These are phyloP conservation scores for Syzygium syzygioides DNA, from an alignment of 441 rosid species.

Conservation along the genomic window DNA sequence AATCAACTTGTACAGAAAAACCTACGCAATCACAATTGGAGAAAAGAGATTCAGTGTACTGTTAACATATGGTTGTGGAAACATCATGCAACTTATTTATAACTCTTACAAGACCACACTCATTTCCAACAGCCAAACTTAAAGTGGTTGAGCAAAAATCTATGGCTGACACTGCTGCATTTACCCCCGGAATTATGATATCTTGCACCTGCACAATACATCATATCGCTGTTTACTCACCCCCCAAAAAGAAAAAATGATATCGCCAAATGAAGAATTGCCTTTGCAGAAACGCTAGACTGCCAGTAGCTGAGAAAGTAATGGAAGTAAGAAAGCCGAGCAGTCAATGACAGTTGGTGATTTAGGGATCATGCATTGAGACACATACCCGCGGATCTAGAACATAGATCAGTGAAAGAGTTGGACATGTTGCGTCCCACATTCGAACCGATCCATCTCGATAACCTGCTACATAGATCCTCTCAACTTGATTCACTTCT, in stretches of 20 bases:
- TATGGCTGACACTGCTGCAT: slow-evolving; percentile 55
- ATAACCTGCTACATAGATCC: slow-evolving; percentile 58
- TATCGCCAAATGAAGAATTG: background rate
- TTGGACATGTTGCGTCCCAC: slow-evolving; percentile 65
- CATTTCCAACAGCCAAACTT: slow-evolving; percentile 67
- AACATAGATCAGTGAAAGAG: slow-evolving; percentile 33
- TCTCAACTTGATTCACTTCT: slow-evolving; percentile 44
- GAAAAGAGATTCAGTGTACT: slow-evolving; percentile 17
- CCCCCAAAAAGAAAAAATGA: background rate
- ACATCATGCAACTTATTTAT: background rate
- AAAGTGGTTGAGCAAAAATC: slow-evolving; percentile 56
- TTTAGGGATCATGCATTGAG: background rate
- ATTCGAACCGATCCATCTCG: slow-evolving; percentile 54
- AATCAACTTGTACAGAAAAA: slow-evolving; percentile 46
- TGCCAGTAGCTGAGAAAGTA: background rate
- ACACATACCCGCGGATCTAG: slow-evolving; percentile 36
- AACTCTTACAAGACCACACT: slow-evolving; percentile 79
- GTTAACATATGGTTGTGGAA: background rate
- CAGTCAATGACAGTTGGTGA: slow-evolving; percentile 3
- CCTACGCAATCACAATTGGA: slow-evolving; percentile 33
- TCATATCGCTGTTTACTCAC: background rate
- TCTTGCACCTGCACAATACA: slow-evolving; percentile 41
- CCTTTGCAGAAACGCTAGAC: background rate
- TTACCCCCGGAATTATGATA: slow-evolving; percentile 25
- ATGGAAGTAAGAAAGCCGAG: background rate